A percentile compares a stretch with the other conserved stretches of the same genome.
These are phyloP conservation scores for Marasmius tenuissimus DNA, from an alignment of 1,284 basidiomycete genomes.

Conservation along the genomic window DNA sequence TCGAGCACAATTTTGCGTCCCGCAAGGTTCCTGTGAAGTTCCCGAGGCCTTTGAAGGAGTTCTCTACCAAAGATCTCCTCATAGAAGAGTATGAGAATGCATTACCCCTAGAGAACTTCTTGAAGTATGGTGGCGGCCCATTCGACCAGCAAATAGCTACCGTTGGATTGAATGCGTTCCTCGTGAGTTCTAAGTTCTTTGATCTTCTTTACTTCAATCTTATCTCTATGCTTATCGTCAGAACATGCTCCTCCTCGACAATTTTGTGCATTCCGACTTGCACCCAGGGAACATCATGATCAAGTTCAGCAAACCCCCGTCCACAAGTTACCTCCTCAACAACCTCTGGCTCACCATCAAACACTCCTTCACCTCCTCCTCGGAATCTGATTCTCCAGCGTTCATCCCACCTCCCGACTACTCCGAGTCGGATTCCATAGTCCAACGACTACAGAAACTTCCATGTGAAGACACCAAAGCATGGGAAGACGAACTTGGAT, in stretches of 20 bases:
- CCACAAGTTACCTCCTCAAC: constrained; percentile 58
- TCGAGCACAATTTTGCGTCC: constrained; percentile 85
- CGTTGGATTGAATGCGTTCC: constrained; percentile 92
- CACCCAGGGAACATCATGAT: constrained; percentile 98
- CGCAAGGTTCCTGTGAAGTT: constrained; percentile 85
- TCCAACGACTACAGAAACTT: constrained; percentile 64
- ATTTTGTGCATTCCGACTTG: constrained; percentile 96
- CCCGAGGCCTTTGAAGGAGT: constrained; percentile 81
- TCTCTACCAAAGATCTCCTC: constrained; percentile 80
- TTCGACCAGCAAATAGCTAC: constrained; percentile 91
- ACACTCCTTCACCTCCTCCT: constrained; percentile 30
- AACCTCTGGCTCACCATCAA: constrained; percentile 46
- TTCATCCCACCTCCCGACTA: constrained; percentile 27
- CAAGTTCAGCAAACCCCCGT: constrained; percentile 86
- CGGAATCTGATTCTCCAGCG: constrained; percentile 41
- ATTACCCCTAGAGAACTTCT: constrained; percentile 85
- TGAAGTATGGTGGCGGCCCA: constrained; percentile 88
- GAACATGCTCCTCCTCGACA: constrained; percentile 98
- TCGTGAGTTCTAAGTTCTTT: constrained; percentile 53
- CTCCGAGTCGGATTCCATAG: constrained; percentile 65
- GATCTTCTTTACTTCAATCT: constrained; percentile 9
- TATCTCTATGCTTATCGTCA: constrained; percentile 28
- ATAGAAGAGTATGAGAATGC: constrained; percentile 96
- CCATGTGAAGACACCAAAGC: constrained; percentile 49
- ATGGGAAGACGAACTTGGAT: constrained; percentile 75